Evolutionary conservation across 2,329 filamentous ascomycete genomes (phyloP).

Genomic region (Stagonosporopsis rhizophila): DNA sequence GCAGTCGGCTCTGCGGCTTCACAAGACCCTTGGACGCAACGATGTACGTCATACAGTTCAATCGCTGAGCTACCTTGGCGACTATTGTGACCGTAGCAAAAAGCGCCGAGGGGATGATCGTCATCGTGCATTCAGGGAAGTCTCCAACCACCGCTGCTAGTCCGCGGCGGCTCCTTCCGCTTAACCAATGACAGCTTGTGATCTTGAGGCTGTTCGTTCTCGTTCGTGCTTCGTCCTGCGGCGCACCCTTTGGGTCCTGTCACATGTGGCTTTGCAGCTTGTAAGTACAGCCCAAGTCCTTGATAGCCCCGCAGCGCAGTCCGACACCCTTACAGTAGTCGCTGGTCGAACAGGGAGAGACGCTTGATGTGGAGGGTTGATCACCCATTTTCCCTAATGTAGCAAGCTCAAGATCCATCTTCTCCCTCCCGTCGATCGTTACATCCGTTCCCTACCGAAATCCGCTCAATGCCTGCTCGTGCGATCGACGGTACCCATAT

Average conservation of each 20-base stretch:
- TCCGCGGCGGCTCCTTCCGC: conserved; percentile 18
- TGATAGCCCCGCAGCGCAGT: background rate
- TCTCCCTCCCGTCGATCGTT: conserved; percentile 25
- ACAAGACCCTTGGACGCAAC: background rate
- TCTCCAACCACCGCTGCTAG: conserved; percentile 9
- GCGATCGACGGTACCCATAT: conserved; percentile 12
- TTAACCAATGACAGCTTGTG: conserved; percentile 10
- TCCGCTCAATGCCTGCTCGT: conserved; percentile 3
- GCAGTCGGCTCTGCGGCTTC: conserved; percentile 19
- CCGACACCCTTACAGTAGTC: conserved; percentile 1
- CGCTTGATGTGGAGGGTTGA: conserved; percentile 25
- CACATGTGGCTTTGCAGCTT: conserved; percentile 5
- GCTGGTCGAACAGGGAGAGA: conserved; percentile 30
- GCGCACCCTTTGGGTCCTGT: background rate
- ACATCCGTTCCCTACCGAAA: conserved; percentile 3
- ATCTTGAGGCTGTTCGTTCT: background rate
- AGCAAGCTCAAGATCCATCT: conserved; percentile 16
- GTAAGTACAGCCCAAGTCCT: background rate
- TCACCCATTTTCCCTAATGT: conserved; percentile 28
- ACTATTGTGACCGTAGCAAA: conserved; percentile 5
- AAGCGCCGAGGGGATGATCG: conserved; percentile 19
- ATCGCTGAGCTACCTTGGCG: conserved; percentile 14
- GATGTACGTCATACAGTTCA: conserved; percentile 13
- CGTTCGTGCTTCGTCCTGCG: background rate
- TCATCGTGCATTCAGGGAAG: conserved; percentile 16